Evolutionary conservation across 2,329 filamentous ascomycete genomes (phyloP), one percentile per base, ranked within the genome.

Genomic region (Penicillium rolfsii): DNA sequence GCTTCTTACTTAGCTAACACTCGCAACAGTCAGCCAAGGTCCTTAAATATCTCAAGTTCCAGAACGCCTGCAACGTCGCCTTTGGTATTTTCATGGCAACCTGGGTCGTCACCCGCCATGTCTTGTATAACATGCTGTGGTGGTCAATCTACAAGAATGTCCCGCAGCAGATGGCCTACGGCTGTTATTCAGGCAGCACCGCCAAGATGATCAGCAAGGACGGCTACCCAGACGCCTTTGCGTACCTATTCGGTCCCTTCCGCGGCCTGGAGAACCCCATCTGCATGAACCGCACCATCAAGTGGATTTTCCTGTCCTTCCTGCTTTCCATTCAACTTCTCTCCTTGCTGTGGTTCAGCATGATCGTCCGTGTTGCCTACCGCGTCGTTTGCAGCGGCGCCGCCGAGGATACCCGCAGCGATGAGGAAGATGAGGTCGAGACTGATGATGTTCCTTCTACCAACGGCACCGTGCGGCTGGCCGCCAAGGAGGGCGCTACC

Each of bases 321-420:
- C 86, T 99, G 2, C 81, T 96, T 12, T 84, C 89, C 40, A 83
- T 99, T 24, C 93, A 98, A 77, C 81, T 83, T 24, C 84, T 99
- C 56, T 93, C 91, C 35, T 80, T 96, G 38, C 83, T 91, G 63
- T 98, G 95, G 95, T 96, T 98, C 72, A 84, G 82, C 64, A 90
- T 97, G 87, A 97, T 98, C 67, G 78, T 93, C 41, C 87, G 88
- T 59, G 91, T 99, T 2, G 93, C 93, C 24, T 83, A 90, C 64
- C 88, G 89, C 63, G 93, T 98, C 5, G 74, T 98, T 38, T 85
- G 84, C 54, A 74, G 71, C 19, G 93, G 94, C 35, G 85, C 86
- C 35, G 93, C 94, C 5, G 93, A 97, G 65, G 95, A 99, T 72
- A 85, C 87, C 19, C 87, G 95, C 58, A 96, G 91, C 64, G 94